Evolutionary conservation across 2,329 filamentous ascomycete species (phyloP), one percentile per base, ranked within the genome.

Genomic region (Aureobasidium uvarum): DNA sequence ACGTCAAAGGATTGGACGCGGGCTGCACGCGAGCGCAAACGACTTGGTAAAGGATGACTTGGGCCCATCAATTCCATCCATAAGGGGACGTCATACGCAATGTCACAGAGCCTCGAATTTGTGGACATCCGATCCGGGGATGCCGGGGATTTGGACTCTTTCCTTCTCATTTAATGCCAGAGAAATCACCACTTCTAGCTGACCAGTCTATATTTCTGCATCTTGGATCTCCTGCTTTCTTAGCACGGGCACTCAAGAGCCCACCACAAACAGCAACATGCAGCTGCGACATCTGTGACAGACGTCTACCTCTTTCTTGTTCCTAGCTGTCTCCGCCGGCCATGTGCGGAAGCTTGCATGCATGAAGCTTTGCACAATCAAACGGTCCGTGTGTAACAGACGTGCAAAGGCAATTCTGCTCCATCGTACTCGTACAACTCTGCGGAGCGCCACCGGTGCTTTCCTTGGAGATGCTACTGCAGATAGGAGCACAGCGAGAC

Each of bases 121-220:
- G 28, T 46, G 41, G 43, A 11, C 55, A 59, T 59, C 52, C 55
- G 55, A 59, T 60, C 56, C 56, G 56, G 56, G 56, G 56, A 25
- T 60, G 56, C 56, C 56, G 56, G 20, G 36, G 36, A 18, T 18
- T 38, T 23, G 54, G 54, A 36, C 25, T 60, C 45, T n/a, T 48
- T 14, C n/a, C 11, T 41, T 36, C 33, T 36, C 43, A 18, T 60
- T 46, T 23, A 48, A 48, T 46, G 25, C 13, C 23, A n/a, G n/a
- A 25, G 8, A 33, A 11, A 36, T 13, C 8, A 33, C 33, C 33
- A 33, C 33, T 33, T 33, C 33, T 36, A 13, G 2, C 33, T 36
- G 33, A 13, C 33, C 33, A 36, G 33, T 36, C 10, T 36, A 25
- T 5, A 39, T 2, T 46, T 46, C 20, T 25, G 43, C 23, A 14